These are phyloP conservation scores for Begonia masoniana DNA, from an alignment of 306 rosid genomes.

Conservation along the genomic window DNA sequence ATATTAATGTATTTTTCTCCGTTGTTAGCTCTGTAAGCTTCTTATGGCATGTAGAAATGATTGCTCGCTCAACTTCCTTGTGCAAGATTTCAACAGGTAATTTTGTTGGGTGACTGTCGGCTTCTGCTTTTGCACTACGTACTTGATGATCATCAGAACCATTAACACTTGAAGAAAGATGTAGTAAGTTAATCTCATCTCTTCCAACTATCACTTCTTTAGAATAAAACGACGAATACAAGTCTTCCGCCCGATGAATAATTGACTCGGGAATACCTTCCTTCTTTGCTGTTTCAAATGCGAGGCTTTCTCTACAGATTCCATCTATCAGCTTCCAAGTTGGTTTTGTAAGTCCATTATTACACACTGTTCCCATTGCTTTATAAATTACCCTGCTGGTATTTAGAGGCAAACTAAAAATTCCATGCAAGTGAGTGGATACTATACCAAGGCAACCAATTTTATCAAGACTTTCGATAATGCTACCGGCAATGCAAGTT, in stretches of 20 bases:
- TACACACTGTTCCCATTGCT: slow-evolving; percentile 65
- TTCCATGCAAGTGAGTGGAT: slow-evolving; percentile 92
- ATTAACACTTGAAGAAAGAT: slow-evolving; percentile 16
- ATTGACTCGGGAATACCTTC: slow-evolving; percentile 69
- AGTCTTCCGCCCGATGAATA: slow-evolving; percentile 66
- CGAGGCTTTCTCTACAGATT: slow-evolving; percentile 86
- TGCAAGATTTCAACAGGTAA: slow-evolving; percentile 22
- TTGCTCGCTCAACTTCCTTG: slow-evolving; percentile 47
- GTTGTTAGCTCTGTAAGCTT: slow-evolving; percentile 37
- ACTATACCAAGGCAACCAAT: slow-evolving; percentile 84
- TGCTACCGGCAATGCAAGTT: slow-evolving; percentile 93
- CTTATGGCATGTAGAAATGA: slow-evolving; percentile 54
- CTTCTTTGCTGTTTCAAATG: slow-evolving; percentile 84
- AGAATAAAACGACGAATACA: slow-evolving; percentile 45
- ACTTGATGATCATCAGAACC: slow-evolving; percentile 23
- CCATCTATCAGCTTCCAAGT: slow-evolving; percentile 83
- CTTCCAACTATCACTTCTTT: slow-evolving; percentile 22
- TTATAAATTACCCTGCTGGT: slow-evolving; percentile 49
- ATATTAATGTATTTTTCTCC: slow-evolving; percentile 15
- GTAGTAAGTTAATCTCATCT: slow-evolving; percentile 21
- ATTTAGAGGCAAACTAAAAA: slow-evolving; percentile 59
- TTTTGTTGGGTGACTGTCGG: slow-evolving; percentile 14
- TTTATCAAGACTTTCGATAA: slow-evolving; percentile 64
- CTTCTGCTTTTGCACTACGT: slow-evolving; percentile 6
- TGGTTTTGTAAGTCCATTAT: slow-evolving; percentile 62